Conservation (phyloP, 805 yeast species). For the Yueomyces sp. region DNA sequence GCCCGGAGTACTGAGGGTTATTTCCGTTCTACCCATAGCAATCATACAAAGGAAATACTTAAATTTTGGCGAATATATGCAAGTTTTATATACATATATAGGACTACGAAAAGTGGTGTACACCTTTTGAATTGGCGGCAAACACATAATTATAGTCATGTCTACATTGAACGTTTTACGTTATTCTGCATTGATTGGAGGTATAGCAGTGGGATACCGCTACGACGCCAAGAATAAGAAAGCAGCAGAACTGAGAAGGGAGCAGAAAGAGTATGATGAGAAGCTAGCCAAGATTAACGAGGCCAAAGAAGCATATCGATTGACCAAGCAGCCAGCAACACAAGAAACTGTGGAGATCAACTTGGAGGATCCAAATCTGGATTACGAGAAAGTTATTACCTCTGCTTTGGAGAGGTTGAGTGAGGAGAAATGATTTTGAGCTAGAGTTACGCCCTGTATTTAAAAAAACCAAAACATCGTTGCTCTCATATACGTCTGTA, state of each 20-base stretch:
- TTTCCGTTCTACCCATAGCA: too few species aligned
- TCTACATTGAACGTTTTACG: slow-evolving; percentile 58
- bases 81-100: too few species aligned
- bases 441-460: neutral
- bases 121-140: too few species aligned
- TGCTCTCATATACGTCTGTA: neutral
- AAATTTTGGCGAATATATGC: too few species aligned
- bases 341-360: slow-evolving; percentile 38
- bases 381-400: slow-evolving; percentile 58
- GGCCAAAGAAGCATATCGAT: slow-evolving; percentile 72
- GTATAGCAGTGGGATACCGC: slow-evolving; percentile 76
- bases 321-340: slow-evolving; percentile 38
- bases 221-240: slow-evolving; percentile 62
- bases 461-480: neutral
- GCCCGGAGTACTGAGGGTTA: too few species aligned
- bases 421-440: slow-evolving; percentile 3
- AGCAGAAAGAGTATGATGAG: slow-evolving; percentile 42
- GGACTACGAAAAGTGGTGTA: too few species aligned
- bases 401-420: slow-evolving; percentile 46
- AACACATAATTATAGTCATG: slow-evolving; percentile 17
- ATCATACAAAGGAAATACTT: too few species aligned
- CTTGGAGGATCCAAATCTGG: slow-evolving; percentile 84
- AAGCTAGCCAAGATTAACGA: slow-evolving; percentile 67
- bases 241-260: slow-evolving; percentile 44
- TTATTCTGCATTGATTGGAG: slow-evolving; percentile 83